phyloP scores from a whole-genome alignment of 768 basidiomycete genomes.

The Tubosaeta brunneosetosa region DNA sequence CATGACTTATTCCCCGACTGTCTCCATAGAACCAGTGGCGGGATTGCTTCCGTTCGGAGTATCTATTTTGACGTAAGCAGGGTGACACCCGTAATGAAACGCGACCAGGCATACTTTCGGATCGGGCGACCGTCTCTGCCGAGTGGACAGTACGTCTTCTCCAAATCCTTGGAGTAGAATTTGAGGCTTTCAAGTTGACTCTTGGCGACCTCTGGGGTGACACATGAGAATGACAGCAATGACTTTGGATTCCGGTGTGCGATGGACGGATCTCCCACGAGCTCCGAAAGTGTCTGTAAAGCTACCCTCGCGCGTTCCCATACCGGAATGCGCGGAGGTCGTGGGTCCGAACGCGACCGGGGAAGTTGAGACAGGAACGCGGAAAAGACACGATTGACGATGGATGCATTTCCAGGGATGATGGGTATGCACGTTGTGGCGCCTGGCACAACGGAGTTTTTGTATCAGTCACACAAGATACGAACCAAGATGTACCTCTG shows the following conservation, averaged over 20 bases:
- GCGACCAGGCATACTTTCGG: constrained; percentile 44
- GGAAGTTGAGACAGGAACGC: constrained; percentile 60
- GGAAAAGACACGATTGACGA: constrained; percentile 58
- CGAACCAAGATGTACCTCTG: constrained; percentile 42
- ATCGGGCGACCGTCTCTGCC: constrained; percentile 54
- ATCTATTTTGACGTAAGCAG: constrained; percentile 33
- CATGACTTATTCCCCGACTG: constrained; percentile 50
- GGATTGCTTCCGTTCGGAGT: constrained; percentile 51
- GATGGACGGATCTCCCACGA: constrained; percentile 44
- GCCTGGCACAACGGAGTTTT: constrained; percentile 34
- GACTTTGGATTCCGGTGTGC: constrained; percentile 52
- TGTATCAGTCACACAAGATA: neutral
- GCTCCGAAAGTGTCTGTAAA: constrained; percentile 46
- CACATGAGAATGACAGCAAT: constrained; percentile 63
- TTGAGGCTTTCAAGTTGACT: constrained; percentile 48
- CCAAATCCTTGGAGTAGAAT: constrained; percentile 42
- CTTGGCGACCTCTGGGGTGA: constrained; percentile 47
- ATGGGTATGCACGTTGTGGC: constrained; percentile 53
- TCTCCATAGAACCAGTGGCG: constrained; percentile 61
- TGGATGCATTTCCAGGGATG: constrained; percentile 50
- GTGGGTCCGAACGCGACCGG: constrained; percentile 44
- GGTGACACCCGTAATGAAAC: neutral
- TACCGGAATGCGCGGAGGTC: constrained; percentile 31
- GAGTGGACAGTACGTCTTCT: constrained; percentile 51
- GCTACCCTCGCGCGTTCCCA: constrained; percentile 53